phyloP scores from a whole-genome alignment of 768 basidiomycete genomes.

The Kondoa subrosea region DNA sequence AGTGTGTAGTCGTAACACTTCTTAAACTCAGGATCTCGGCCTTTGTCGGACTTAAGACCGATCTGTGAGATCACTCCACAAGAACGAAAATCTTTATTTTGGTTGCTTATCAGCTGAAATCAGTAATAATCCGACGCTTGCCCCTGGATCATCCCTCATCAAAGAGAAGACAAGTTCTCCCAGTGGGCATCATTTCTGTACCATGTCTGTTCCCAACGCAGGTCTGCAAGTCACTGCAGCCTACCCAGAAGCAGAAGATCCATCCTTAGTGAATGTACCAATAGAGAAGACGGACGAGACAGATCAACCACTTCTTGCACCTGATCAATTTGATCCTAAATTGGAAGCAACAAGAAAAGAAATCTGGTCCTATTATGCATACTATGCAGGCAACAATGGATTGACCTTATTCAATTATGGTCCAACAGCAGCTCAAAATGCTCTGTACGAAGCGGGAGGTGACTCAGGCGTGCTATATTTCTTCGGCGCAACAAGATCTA shows the following conservation, averaged over 20 bases:
- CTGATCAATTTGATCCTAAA: constrained; percentile 6
- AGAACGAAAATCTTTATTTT: too few relatives aligned
- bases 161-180: too few relatives aligned
- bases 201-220: constrained; percentile 1
- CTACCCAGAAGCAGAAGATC: constrained; percentile 39
- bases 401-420: constrained; percentile 9
- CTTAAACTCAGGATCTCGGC: too few relatives aligned
- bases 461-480: constrained; percentile 8
- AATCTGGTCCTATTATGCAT: constrained; percentile 1
- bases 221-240: constrained; percentile 24
- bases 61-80: too few relatives aligned
- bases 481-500: background rate
- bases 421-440: constrained; percentile 4
- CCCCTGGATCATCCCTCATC: too few relatives aligned
- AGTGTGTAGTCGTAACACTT: too few relatives aligned
- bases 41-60: too few relatives aligned
- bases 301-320: background rate
- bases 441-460: constrained; percentile 14
- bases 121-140: too few relatives aligned
- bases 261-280: constrained; percentile 30
- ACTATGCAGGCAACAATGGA: constrained; percentile 12
- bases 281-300: background rate
- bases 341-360: background rate
- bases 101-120: too few relatives aligned
- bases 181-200: too few relatives aligned